A percentile compares a stretch with the other conserved stretches of the same genome.
Conservation (phyloP, 1,284 basidiomycete species). For the Pisolithus thermaeus region DNA sequence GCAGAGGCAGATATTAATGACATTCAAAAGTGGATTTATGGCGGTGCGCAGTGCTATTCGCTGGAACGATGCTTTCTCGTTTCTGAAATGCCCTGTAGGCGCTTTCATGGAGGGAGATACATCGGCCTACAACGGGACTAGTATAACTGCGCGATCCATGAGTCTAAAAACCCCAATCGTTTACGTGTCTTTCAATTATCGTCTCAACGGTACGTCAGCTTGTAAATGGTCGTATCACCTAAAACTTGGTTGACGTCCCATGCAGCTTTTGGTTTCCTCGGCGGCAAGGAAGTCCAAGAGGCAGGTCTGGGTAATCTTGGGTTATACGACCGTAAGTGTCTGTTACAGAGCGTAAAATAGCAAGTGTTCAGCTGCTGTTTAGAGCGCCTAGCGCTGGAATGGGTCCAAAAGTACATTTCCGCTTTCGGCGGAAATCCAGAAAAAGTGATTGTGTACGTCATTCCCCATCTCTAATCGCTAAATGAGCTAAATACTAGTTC, state of each 20-base stretch:
- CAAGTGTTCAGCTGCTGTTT: background rate
- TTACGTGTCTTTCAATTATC: conserved; percentile 31
- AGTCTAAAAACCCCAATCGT: conserved; percentile 21
- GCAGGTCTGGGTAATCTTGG: conserved; percentile 47
- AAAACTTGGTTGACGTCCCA: no score
- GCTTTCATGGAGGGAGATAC: conserved; percentile 15
- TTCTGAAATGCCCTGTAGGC: background rate
- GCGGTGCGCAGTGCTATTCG: conserved; percentile 3
- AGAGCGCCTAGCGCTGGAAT: conserved; percentile 55
- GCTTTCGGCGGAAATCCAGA: conserved; percentile 59
- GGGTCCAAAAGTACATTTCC: conserved; percentile 61
- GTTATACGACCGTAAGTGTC: conserved; percentile 36
- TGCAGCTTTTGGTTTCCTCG: conserved; percentile 22
- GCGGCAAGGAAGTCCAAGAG: conserved; percentile 33
- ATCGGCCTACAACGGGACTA: conserved; percentile 15
- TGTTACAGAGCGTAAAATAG: background rate
- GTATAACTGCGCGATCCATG: conserved; percentile 22
- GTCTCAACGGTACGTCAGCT: conserved; percentile 18
- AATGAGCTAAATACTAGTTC: background rate
- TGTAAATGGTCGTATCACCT: background rate
- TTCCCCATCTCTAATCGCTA: background rate
- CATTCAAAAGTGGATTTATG: conserved; percentile 10
- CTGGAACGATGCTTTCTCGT: background rate
- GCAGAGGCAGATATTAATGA: background rate
- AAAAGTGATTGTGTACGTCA: conserved; percentile 50